Base-by-base conservation (phyloP, 2,329 filamentous ascomycete species). In the Monosporascus sp. region DNA sequence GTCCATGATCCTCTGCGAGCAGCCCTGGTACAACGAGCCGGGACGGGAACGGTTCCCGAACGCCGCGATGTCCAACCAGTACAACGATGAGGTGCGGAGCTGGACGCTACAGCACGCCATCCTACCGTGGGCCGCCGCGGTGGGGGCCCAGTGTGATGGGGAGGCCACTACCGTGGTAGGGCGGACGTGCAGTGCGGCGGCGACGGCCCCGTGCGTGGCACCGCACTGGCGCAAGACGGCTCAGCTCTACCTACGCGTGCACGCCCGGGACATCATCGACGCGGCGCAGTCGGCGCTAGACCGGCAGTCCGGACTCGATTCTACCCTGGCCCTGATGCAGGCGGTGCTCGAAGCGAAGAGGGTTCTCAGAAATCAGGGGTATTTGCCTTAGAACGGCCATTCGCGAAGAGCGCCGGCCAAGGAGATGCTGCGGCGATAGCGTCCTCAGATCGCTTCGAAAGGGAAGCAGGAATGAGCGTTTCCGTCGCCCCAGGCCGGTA, bases 11-110 rank as follows among this genome's bases (percentile, higher is more conserved):
- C 72, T 84, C 48, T 79, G 74, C 57, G 74, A 76, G 17, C 59
- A 79, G 48, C 81, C 80, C 1, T 78, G 70, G 62, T 77, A 74
- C 69, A 84, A 83, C 61, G 79, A 84, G 62, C 80, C 81, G 0
- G 75, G 72, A 2, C 63, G 67, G 14, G 69, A 72, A 49, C 18
- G 26, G 1, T 17, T 9, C 7, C 46, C 37, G 5, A 49, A 64
- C 48, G 51, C 59, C 20, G 15, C 22, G 2, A 37, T 51, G 3
- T 64, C 65, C 5, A 58, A 61, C 2, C 18, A 48, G 4, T 74
- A 74, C 58, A 72, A 70, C 50, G 48, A 53, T 7, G 35, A 47
- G 1, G 57, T 71, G 15, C 65, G 67, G 18, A 18, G 14, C 2
- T 44, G 49, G 50, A 72, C 69, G 1, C 40, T 70, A 18, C 45